Evolutionary conservation across 202 grass and related monocot species (phyloP).

Genomic region (Zizania palustris): DNA sequence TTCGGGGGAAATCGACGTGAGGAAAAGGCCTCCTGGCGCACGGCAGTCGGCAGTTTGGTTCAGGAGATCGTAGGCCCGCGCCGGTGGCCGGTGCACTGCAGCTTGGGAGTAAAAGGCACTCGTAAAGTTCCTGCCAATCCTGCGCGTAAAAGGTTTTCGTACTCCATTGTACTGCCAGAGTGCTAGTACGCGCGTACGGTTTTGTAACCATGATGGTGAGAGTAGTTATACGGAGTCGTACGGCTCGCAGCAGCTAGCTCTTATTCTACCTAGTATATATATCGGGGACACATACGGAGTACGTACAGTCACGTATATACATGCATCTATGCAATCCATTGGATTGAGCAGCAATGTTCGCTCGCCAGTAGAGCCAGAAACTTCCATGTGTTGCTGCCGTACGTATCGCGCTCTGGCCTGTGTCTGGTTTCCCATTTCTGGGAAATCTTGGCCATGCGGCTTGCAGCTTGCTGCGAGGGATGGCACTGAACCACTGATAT

Average conservation of each 20-base stretch:
- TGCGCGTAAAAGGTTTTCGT: neutral
- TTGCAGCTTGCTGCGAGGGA: neutral
- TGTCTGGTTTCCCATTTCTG: neutral
- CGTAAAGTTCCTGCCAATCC: no score
- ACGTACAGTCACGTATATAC: no score
- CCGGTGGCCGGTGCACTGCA: neutral
- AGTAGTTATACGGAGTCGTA: conserved; percentile 19
- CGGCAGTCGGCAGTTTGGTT: neutral
- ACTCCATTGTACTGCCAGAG: neutral
- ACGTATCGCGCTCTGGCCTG: conserved; percentile 21
- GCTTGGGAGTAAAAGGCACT: no score
- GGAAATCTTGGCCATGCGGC: conserved; percentile 27
- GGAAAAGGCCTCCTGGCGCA: neutral
- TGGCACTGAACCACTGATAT: no score
- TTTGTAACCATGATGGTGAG: neutral
- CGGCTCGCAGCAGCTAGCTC: neutral
- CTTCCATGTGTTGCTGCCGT: conserved; percentile 42
- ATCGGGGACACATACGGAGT: no score
- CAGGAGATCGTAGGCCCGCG: neutral
- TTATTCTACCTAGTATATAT: neutral
- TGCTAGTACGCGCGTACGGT: neutral
- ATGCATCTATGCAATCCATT: no score
- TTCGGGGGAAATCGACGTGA: neutral
- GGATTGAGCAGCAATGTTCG: neutral
- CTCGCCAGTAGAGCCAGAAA: conserved; percentile 32